Base-by-base conservation (phyloP, 225 moss, liverwort and hornwort species). In the Marchantia polymorpha region DNA sequence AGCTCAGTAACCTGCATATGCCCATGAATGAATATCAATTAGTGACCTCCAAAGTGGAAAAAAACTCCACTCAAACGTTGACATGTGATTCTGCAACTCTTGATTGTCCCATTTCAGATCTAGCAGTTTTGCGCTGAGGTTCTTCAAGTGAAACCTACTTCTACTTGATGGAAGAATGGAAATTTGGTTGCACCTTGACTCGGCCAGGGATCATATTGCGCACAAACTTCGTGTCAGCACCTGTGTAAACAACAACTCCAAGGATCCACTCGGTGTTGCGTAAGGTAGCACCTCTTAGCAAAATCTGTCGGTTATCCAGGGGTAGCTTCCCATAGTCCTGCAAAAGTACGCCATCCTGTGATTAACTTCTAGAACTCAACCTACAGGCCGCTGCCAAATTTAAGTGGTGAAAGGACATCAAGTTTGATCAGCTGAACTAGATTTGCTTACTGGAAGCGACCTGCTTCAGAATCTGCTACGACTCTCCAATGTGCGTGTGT, bases 201-300 rank as follows among this genome's bases (percentile, higher is more conserved):
- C 84, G 83, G 49, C 85, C 80, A n/a, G 89, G 80, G 48, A 94
- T 89, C 91, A 90, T 93, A 19, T 99, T 99, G 26, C 82, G 85
- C 81, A 99, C 88, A n/a, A 95, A 92, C 77, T 99, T 99, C 1
- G 97, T 99, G 26, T 99, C 94, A 77, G 83, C 83, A 64, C 97
- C 97, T 0, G 97, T 95, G 56, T 91, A 93, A 25, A 95, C 89
- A 73, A 95, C 95, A 3, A 81, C 93, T 2, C 97, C 97, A 68
- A 99, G 89, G 78, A 99, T 85, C 95, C 95, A 99, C 10, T 95
- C 93, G 0, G 88, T 95, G 23, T 95, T 93, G 8, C 97, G 90
- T 52, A 99, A 83, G 75, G 94, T 95, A 48, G 93, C 89, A 39
- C 97, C 97, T 56, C 97, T 84, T 26, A 99, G 81, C 3, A 99